Conservation (phyloP, 139 green algal species). For the Nannochloris sp. region DNA sequence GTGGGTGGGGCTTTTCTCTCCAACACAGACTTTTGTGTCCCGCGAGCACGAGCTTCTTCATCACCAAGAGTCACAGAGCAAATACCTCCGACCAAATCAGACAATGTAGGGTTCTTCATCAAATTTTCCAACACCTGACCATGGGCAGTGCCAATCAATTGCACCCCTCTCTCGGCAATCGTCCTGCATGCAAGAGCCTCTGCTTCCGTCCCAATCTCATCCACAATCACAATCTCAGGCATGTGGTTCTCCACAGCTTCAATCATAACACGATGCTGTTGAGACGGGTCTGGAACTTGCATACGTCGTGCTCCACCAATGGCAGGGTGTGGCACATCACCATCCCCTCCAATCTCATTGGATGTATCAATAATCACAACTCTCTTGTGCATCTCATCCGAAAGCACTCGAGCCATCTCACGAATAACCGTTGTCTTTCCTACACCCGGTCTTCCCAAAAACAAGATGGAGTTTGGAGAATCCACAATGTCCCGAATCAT, state of each 20-base stretch:
- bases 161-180: conserved; percentile 93
- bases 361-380: conserved; percentile 70
- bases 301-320: conserved; percentile 89
- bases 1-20: conserved; percentile 83
- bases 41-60: conserved; percentile 72
- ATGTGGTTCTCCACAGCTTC: conserved; percentile 96
- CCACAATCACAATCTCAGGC: conserved; percentile 28
- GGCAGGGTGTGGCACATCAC: conserved; percentile 85
- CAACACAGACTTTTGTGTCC: conserved; percentile 93
- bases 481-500: conserved; percentile 89
- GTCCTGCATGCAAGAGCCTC: conserved; percentile 92
- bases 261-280: conserved; percentile 93
- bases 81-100: conserved; percentile 69
- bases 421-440: conserved; percentile 93
- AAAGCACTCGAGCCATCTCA: conserved; percentile 82
- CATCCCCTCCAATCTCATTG: conserved; percentile 88
- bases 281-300: conserved; percentile 81
- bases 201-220: conserved; percentile 89
- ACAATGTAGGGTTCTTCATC: conserved; percentile 90
- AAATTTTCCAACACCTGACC: conserved; percentile 94
- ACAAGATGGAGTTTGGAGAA: conserved; percentile 61
- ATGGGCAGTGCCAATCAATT: conserved; percentile 92
- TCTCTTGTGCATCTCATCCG: conserved; percentile 61
- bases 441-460: conserved; percentile 79
- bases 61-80: conserved; percentile 68